A percentile compares a stretch with the other conserved stretches of the same genome.
Conservation (phyloP, 2,329 filamentous ascomycete genomes). For the Alternaria burnsii region DNA sequence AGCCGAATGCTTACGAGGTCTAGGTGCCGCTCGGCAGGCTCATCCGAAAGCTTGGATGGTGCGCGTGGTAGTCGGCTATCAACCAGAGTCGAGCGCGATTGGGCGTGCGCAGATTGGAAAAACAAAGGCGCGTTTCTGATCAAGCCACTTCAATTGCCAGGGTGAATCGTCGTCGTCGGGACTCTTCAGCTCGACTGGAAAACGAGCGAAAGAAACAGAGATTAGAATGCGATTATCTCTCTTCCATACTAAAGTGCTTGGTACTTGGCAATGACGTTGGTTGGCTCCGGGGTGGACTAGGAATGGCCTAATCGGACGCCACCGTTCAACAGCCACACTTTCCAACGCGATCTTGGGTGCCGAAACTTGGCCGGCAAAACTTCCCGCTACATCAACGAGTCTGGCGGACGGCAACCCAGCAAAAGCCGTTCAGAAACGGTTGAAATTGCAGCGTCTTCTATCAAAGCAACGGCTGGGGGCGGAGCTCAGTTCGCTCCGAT, state of each 20-base stretch:
- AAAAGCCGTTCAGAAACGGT: not conserved
- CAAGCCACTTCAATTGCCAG: not conserved
- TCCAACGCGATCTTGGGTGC: not conserved
- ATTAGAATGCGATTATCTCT: conserved; percentile 12
- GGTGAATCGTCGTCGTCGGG: not conserved
- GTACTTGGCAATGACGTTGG: conserved; percentile 20
- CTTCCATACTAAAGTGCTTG: conserved; percentile 17
- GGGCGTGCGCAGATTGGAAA: conserved; percentile 1
- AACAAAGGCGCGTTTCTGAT: conserved; percentile 1
- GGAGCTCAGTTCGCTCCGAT: conserved; percentile 8
- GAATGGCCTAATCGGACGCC: conserved; percentile 8
- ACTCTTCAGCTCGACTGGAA: not conserved
- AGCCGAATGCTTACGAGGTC: conserved; percentile 9
- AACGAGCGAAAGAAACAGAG: conserved; percentile 4
- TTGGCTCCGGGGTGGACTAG: conserved; percentile 2
- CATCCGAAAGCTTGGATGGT: conserved; percentile 17
- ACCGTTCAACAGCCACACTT: conserved; percentile 4
- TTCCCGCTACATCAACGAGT: conserved; percentile 1
- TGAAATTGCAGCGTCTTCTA: not conserved
- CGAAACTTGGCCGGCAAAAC: conserved; percentile 7
- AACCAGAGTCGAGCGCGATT: not conserved
- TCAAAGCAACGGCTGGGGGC: not conserved
- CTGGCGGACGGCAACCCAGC: not conserved
- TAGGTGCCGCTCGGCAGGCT: conserved; percentile 10
- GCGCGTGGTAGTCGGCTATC: conserved; percentile 8